Base-by-base conservation (phyloP, 2,329 filamentous ascomycete genomes). In the Chaetothyriales sp. region DNA sequence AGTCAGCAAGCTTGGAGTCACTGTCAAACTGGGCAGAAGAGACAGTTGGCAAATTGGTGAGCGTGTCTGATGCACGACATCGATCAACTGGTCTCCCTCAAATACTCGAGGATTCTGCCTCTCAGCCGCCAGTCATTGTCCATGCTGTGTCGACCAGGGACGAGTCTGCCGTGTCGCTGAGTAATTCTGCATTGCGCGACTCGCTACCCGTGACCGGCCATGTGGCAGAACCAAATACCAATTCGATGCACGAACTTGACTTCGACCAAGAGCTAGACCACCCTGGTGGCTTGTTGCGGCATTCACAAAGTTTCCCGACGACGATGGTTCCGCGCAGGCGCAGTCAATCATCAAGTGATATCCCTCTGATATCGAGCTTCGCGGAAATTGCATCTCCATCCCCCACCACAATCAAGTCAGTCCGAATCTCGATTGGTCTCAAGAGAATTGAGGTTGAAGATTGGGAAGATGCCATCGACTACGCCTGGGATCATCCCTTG, bases 401-500 rank as follows among this genome's bases (percentile, higher is more conserved):
- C 5, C 15, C 20, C 10, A 18, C 18, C 19, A 28, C 20, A 9
- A 25, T 18, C 4, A 47, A 26, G 18, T 25, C 19, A 44, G 44
- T 49, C 18, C 49, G 53, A 22, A 47, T 51, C 18, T 57, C 55
- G 3, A 36, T 57, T 28, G 54, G 52, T 15, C 46, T 58, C 43
- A 53, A 52, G 22, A 47, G 47, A n/a, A 51, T 55, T 36, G 49
- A 57, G 18, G 53, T 58, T 36, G 54, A 53, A 22, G 52, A 57
- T 50, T 60, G 58, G 58, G 58, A 60, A 42, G 55, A 58, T 43
- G 58, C 58, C 10, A 56, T 60, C 28, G 58, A 60, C 47, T 56
- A 57, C 43, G 55, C 58, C 26, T 60, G 58, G 58, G 57, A 60
- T 43, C 52, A 56, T 44, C 55, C 49, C 5, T 44, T 53, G 43